Base-by-base conservation (phyloP, 768 basidiomycete species). In the Suillus tomentosus region DNA sequence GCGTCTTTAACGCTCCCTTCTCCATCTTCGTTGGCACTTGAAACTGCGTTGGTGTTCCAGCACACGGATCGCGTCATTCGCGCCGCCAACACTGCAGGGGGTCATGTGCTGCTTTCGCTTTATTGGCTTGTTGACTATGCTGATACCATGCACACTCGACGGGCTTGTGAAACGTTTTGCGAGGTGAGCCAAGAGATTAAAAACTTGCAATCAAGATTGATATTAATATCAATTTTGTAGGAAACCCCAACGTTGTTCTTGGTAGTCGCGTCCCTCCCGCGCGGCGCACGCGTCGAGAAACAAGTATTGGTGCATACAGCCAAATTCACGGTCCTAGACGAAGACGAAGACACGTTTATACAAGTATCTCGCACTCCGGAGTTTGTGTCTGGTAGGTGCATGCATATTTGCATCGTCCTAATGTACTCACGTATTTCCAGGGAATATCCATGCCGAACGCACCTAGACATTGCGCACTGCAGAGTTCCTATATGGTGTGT, bases 31-130 rank as follows among this genome's bases (percentile, higher is more conserved):
- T 67, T 92, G 60, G 77, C 85, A 0, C 70, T 79, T 13, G 94
- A 99, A 76, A 81, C 85, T 2, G 89, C 91, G 1, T 79, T 99
- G 9, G 83, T 85, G 1, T 82, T 87, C 48, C 96, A 98, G 70
- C 97, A 99, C 72, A 87, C 88, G 2, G 73, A 80, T 10, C 85
- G 93, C 53, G 83, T 99, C 36, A 76, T 84, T 60, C 67, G 76
- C 0, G 76, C 81, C 5, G 89, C 89, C 0, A 75, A 96, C 31
- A 78, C 81, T 67, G 81, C 78, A 89, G 73, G 73, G 0, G 90
- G 89, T 0, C 81, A 87, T 73, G 74, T 80, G 1, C 91, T 92
- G 64, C 77, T 84, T 40, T 80, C 81, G n/a, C 74, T 94, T 19
- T 90, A 89, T 68, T 97, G 95, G 88, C 78, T 93, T n/a, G 74